Conservation (phyloP, 257 asterid species). For the Fraxinus pennsylvanica region DNA sequence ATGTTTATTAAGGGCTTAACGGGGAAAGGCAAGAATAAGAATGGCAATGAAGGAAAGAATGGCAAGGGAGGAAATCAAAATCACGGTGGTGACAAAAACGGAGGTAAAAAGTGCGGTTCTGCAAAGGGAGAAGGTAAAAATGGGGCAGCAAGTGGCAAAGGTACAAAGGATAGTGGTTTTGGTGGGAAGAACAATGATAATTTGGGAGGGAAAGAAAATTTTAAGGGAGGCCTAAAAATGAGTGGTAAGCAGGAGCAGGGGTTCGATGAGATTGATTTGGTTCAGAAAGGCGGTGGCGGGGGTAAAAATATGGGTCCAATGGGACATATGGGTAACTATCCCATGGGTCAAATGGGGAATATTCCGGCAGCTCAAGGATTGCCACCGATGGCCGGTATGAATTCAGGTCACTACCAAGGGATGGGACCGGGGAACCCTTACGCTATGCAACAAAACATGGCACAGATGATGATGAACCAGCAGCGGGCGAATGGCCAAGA, state of each 20-base stretch:
- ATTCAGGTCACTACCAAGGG: constrained; percentile 43
- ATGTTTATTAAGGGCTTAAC: constrained; percentile 40
- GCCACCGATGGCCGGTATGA: constrained; percentile 42
- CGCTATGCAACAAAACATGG: constrained; percentile 49
- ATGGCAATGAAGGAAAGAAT: constrained; percentile 25
- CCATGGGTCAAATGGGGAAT: constrained; percentile 45
- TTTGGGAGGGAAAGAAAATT: constrained; percentile 44
- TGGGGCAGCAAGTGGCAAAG: constrained; percentile 34
- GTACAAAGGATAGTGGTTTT: constrained; percentile 10
- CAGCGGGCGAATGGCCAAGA: constrained; percentile 48
- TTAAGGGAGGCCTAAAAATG: constrained; percentile 38
- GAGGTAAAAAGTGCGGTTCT: constrained; percentile 25
- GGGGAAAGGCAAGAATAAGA: constrained; percentile 36
- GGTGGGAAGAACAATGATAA: constrained; percentile 42
- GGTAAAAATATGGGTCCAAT: constrained; percentile 28
- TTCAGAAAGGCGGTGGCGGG: constrained; percentile 18
- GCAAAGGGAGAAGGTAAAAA: constrained; percentile 32
- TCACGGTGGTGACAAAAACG: constrained; percentile 36
- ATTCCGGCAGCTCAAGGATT: constrained; percentile 50
- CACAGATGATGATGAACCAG: constrained; percentile 72
- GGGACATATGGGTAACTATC: constrained; percentile 47
- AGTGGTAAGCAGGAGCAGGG: constrained; percentile 38
- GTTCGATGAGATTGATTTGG: constrained; percentile 32
- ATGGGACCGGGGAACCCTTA: constrained; percentile 55
- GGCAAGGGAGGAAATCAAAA: constrained; percentile 39